These are phyloP conservation scores for Penicillium lividum DNA, from an alignment of 495 filamentous ascomycete species.

Conservation along the genomic window DNA sequence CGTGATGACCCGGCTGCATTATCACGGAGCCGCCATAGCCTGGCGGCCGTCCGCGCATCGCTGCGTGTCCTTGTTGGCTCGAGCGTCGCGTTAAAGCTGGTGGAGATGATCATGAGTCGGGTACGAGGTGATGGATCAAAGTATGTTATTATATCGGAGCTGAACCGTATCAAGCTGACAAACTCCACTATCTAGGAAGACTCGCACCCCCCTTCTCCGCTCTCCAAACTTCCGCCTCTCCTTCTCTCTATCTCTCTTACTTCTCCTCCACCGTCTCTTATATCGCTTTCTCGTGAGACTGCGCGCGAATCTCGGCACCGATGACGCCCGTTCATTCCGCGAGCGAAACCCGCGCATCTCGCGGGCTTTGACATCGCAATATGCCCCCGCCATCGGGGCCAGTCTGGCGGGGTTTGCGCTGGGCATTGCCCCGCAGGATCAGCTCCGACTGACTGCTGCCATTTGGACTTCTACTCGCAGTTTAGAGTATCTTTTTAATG, in stretches of 20 bases:
- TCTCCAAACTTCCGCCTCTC: conserved; percentile 76
- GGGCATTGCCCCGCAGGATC: conserved; percentile 73
- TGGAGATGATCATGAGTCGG: conserved; percentile 55
- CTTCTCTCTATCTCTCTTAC: conserved; percentile 75
- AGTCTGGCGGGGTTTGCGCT: conserved; percentile 81
- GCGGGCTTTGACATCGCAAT: conserved; percentile 70
- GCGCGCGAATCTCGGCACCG: conserved; percentile 72
- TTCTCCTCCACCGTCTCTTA: conserved; percentile 84
- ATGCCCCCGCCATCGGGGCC: conserved; percentile 86
- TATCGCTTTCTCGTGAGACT: conserved; percentile 87
- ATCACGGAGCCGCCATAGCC: conserved; percentile 70
- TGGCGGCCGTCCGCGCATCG: conserved; percentile 73
- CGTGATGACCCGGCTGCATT: conserved; percentile 52
- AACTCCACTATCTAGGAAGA: conserved; percentile 30
- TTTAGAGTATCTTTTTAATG: conserved; percentile 85
- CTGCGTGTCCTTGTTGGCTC: conserved; percentile 75
- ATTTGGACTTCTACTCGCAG: conserved; percentile 78
- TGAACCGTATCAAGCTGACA: not conserved
- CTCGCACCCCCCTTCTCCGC: conserved; percentile 58
- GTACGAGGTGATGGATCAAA: conserved; percentile 39
- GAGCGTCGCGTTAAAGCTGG: conserved; percentile 67
- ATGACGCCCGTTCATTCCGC: conserved; percentile 74
- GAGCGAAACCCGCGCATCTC: conserved; percentile 77
- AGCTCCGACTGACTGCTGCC: conserved; percentile 74
- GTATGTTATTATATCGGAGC: conserved; percentile 22